Conservation (phyloP, 805 yeast genomes). For the Metschnikowia henanensis region DNA sequence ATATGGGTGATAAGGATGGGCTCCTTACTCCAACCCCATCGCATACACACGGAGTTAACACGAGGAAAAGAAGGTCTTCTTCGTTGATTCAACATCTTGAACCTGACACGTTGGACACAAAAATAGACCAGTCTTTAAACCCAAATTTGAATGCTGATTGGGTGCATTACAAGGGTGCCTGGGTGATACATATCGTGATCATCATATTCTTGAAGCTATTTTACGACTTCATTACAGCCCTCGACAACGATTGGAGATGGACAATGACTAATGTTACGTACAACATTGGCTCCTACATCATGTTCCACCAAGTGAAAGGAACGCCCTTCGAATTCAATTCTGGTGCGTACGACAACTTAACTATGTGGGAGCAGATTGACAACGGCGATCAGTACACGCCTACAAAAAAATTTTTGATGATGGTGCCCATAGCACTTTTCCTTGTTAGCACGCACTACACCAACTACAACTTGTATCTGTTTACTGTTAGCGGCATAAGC, state of each 20-base stretch:
- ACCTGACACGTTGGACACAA: constrained; percentile 89
- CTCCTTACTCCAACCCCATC: constrained; percentile 22
- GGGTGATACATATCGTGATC: constrained; percentile 89
- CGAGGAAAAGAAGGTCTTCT: constrained; percentile 70
- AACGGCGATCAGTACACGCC: constrained; percentile 98
- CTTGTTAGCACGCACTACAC: constrained; percentile 88
- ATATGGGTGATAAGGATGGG: constrained; percentile 18
- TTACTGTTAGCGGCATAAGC: constrained; percentile 75
- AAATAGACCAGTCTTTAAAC: constrained; percentile 83
- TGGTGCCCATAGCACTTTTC: constrained; percentile 90
- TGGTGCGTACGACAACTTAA: constrained; percentile 93
- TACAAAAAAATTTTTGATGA: constrained; percentile 85
- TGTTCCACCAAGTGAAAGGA: constrained; percentile 97
- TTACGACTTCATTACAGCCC: constrained; percentile 78
- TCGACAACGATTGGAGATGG: constrained; percentile 86
- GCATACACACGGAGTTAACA: constrained; percentile 19
- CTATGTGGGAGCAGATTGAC: constrained; percentile 98
- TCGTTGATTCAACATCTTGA: constrained; percentile 88
- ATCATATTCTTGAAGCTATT: constrained; percentile 72
- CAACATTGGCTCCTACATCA: constrained; percentile 87
- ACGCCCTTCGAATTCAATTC: constrained; percentile 96
- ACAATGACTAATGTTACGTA: constrained; percentile 89
- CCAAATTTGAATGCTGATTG: constrained; percentile 94
- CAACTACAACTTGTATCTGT: constrained; percentile 76
- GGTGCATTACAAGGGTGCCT: constrained; percentile 96